A percentile compares a stretch with the other conserved stretches of the same genome.
Evolutionary conservation across 768 basidiomycete species (phyloP).

Genomic region (Galerina marginata): DNA sequence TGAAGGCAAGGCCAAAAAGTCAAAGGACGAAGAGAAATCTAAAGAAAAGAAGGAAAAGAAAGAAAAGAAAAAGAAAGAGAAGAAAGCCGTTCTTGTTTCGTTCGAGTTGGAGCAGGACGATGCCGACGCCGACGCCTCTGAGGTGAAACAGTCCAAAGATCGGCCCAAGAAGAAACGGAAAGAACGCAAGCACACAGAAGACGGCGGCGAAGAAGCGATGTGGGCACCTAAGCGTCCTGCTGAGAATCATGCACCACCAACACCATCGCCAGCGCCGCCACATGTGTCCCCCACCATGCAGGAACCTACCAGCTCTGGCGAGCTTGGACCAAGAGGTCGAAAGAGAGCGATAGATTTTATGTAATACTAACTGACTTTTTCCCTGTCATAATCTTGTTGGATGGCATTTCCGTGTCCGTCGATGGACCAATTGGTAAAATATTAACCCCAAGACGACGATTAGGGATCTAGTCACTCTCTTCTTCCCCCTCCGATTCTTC

Average conservation of each 20-base stretch:
- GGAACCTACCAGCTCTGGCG: slow-evolving; percentile 26
- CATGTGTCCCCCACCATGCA: slow-evolving; percentile 21
- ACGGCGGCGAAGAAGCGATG: slow-evolving; percentile 55
- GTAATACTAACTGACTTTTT: slow-evolving; percentile 38
- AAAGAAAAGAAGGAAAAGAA: slow-evolving; percentile 49
- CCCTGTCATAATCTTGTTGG: background rate
- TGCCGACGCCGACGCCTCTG: slow-evolving; percentile 34
- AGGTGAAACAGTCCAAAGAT: slow-evolving; percentile 40
- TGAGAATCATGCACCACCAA: slow-evolving; percentile 27
- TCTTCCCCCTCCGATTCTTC: slow-evolving; percentile 33
- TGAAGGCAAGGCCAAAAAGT: slow-evolving; percentile 51
- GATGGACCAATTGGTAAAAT: background rate
- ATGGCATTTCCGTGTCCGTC: background rate
- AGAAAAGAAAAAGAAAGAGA: slow-evolving; percentile 56
- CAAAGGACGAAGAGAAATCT: slow-evolving; percentile 39
- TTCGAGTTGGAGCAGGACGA: slow-evolving; percentile 79
- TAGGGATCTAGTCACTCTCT: slow-evolving; percentile 20
- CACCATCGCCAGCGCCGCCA: slow-evolving; percentile 16
- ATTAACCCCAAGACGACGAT: background rate
- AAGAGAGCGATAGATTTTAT: slow-evolving; percentile 81
- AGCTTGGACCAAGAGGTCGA: slow-evolving; percentile 45
- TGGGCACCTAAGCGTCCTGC: slow-evolving; percentile 73
- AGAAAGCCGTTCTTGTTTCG: slow-evolving; percentile 62
- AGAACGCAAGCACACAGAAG: slow-evolving; percentile 42
- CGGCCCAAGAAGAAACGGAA: slow-evolving; percentile 50